Percentiles rank a stretch among this genome's conserved stretches.
phyloP scores from a whole-genome alignment of 2,329 filamentous ascomycete genomes.

The Periconia digitata region DNA sequence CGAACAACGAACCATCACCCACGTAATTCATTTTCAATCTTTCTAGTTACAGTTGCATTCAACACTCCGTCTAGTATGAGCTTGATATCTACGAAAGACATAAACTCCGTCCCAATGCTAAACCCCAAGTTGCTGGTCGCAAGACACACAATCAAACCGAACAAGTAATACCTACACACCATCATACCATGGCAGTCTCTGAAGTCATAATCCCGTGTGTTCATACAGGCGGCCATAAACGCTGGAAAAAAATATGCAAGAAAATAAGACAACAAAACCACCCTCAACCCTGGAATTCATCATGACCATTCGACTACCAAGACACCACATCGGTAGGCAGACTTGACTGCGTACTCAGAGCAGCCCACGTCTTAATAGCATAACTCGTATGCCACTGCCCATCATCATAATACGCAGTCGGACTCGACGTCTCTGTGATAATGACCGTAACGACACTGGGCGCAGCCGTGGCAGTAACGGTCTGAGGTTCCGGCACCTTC shows the following conservation, averaged over 20 bases:
- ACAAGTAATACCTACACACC: no score
- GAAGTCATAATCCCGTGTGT: no score
- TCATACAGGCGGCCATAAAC: no score
- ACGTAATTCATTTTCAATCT: no score
- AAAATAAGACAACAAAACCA: background rate
- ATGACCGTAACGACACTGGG: constrained; percentile 35
- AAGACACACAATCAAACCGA: no score
- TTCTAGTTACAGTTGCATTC: no score
- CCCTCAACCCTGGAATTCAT: background rate
- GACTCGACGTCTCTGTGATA: constrained; percentile 23
- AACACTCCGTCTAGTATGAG: no score
- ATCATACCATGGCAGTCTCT: no score
- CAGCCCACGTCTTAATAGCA: constrained; percentile 36
- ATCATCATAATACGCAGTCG: constrained; percentile 47
- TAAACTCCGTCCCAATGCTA: background rate
- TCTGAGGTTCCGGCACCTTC: constrained; percentile 11
- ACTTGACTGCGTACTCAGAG: constrained; percentile 4
- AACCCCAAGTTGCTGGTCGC: background rate
- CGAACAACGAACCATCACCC: no score
- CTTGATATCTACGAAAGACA: no score
- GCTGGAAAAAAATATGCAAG: constrained; percentile 8
- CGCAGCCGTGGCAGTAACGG: constrained; percentile 15
- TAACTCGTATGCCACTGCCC: constrained; percentile 51
- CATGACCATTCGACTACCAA: background rate
- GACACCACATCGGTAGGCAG: background rate